Conservation (phyloP, 2,329 filamentous ascomycete species). For the Xylariaceae sp. region DNA sequence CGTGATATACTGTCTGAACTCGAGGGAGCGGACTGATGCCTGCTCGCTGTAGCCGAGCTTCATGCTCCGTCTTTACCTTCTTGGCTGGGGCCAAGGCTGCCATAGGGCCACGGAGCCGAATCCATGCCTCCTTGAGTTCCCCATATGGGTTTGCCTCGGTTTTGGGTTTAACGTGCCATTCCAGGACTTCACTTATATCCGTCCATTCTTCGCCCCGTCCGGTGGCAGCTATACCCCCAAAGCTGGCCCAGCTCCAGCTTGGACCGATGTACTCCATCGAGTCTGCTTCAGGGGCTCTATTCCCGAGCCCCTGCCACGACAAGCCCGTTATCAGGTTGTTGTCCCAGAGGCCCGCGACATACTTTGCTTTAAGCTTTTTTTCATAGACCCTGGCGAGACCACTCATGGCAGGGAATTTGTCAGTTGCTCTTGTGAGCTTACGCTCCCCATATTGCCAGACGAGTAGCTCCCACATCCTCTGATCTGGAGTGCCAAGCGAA, state of each 20-base stretch:
- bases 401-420: conserved; percentile 17
- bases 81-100: background rate
- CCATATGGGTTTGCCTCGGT: conserved; percentile 14
- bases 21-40: background rate
- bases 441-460: conserved; percentile 9
- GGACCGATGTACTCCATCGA: conserved; percentile 13
- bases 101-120: conserved; percentile 13
- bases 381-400: conserved; percentile 15
- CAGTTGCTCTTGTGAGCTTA: conserved; percentile 11
- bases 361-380: conserved; percentile 6
- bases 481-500: background rate
- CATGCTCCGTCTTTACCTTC: background rate
- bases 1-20: background rate
- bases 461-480: background rate
- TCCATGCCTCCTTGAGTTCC: conserved; percentile 14
- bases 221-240: conserved; percentile 9
- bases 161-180: conserved; percentile 13
- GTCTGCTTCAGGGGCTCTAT: background rate
- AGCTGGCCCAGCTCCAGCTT: conserved; percentile 21
- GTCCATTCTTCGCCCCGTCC: background rate
- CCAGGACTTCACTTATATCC: conserved; percentile 6
- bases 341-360: conserved; percentile 19
- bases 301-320: conserved; percentile 12
- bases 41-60: background rate
- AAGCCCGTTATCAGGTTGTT: conserved; percentile 11